Base-by-base conservation (phyloP, 1,284 basidiomycete species). In the Pisolithus thermaeus region DNA sequence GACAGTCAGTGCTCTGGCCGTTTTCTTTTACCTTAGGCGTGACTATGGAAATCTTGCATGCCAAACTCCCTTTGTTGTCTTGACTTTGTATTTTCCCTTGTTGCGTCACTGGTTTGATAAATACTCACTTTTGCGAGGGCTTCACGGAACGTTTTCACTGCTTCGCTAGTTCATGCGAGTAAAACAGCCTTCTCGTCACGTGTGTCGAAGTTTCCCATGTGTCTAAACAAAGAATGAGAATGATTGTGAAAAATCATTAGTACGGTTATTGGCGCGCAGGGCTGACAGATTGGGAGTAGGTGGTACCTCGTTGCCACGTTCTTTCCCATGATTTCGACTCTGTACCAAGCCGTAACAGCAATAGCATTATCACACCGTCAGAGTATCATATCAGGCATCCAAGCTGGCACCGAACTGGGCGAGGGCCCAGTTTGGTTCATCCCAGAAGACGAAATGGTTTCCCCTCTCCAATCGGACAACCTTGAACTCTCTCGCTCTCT, bases 391-490 rank as follows among this genome's bases (percentile, higher is more conserved):
- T 35, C n/a, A 45, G 27, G 18, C 28, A 25, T 49, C 39, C 9
- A 42, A 3, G 23, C 38, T 23, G 18, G 27, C n/a, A n/a, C 7
- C 35, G 18, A 35, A 35, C 30, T 49, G 27, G 3, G 42, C 8
- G 12, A 49, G 30, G 7, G 47, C 47, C 47, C 47, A 56, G 49
- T 66, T 50, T 4, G 65, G 62, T 12, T 64, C 52, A 0, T 65
- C 62, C 65, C 65, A 66, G 45, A 64, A 64, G n/a, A 59, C 8
- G 36, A 66, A 63, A 43, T 67, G 65, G 37, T 67, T 67, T 27
- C 62, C 65, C 40, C 62, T 61, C 9, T 45, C 46, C 20, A 55
- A 55, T 9, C 23, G 36, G 16, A 52, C 23, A 20, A 51, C 43
- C 44, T 61, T 50, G 47, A 58, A 36, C 8, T 64, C 60, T 41